Percentiles rank a stretch among this genome's conserved stretches.
Evolutionary conservation across 495 filamentous ascomycete genomes (phyloP).

Genomic region (Rhypophila decipiens): DNA sequence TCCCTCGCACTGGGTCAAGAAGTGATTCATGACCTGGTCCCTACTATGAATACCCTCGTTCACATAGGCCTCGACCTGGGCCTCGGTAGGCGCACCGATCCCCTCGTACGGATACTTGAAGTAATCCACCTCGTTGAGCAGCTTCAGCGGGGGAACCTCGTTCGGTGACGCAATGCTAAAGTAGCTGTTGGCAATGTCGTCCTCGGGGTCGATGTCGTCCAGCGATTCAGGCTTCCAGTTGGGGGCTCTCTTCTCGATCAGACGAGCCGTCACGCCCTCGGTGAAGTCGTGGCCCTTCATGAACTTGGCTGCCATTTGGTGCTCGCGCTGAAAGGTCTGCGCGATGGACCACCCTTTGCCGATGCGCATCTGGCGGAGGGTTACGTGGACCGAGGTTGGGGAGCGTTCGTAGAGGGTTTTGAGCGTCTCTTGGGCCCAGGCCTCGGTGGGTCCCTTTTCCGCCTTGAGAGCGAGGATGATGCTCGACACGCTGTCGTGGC

Average conservation of each 20-base stretch:
- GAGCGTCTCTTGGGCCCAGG: conserved; percentile 73
- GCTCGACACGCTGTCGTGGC: conserved; percentile 55
- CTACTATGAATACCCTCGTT: conserved; percentile 24
- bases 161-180: conserved; percentile 37
- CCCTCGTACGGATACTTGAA: conserved; percentile 56
- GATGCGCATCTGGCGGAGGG: conserved; percentile 71
- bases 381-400: conserved; percentile 77
- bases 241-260: conserved; percentile 60
- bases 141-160: conserved; percentile 35
- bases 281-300: conserved; percentile 85
- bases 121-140: conserved; percentile 50
- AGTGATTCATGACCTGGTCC: conserved; percentile 40
- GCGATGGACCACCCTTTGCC: conserved; percentile 69
- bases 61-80: conserved; percentile 56
- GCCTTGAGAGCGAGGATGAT: conserved; percentile 62
- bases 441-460: conserved; percentile 43
- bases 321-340: conserved; percentile 77
- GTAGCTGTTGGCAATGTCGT: conserved; percentile 56
- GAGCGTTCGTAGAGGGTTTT: conserved; percentile 65
- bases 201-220: conserved; percentile 46
- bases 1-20: conserved; percentile 36
- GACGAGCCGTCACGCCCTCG: conserved; percentile 71
- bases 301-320: conserved; percentile 71
- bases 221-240: conserved; percentile 68
- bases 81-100: conserved; percentile 42